A percentile compares a stretch with the other conserved stretches of the same genome.
Conservation (phyloP, 495 filamentous ascomycete species). For the Neurospora sp. region DNA sequence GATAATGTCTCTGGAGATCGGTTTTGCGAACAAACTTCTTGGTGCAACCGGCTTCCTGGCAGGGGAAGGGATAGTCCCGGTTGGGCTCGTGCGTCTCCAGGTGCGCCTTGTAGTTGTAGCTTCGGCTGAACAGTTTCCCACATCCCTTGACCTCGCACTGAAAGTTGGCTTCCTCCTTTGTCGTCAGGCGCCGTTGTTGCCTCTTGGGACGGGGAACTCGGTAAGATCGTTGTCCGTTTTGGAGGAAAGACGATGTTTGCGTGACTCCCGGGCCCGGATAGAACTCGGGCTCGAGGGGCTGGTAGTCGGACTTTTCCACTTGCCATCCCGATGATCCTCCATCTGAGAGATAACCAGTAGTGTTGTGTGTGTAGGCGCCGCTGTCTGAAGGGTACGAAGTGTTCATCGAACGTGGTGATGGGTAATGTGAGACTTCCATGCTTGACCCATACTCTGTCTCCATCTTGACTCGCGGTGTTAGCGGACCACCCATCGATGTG, state of each 20-base stretch:
- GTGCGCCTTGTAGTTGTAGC: conserved; percentile 86
- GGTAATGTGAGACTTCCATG: conserved; percentile 36
- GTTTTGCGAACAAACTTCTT: conserved; percentile 76
- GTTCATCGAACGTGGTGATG: conserved; percentile 35
- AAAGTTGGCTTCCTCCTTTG: conserved; percentile 65
- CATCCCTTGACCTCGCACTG: conserved; percentile 62
- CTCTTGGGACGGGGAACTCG: conserved; percentile 31
- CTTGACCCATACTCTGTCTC: conserved; percentile 33
- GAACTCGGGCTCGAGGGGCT: conserved; percentile 29
- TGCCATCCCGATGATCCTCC: conserved; percentile 36
- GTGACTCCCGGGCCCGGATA: conserved; percentile 22
- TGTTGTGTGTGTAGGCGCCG: conserved; percentile 26
- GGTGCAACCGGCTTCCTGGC: conserved; percentile 51
- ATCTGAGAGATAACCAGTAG: conserved; percentile 39
- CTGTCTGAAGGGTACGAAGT: conserved; percentile 28
- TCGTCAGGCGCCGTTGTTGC: conserved; percentile 49
- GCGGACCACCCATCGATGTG: conserved; percentile 21
- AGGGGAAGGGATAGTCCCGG: conserved; percentile 58
- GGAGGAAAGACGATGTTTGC: conserved; percentile 16
- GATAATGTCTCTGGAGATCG: conserved; percentile 70
- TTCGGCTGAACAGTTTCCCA: conserved; percentile 70
- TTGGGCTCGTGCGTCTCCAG: conserved; percentile 81
- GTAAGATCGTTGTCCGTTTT: conserved; percentile 25
- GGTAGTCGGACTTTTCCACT: conserved; percentile 32
- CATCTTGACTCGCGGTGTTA: conserved; percentile 43